Conservation (phyloP, 306 rosid species). For the Medicago lupulina region DNA sequence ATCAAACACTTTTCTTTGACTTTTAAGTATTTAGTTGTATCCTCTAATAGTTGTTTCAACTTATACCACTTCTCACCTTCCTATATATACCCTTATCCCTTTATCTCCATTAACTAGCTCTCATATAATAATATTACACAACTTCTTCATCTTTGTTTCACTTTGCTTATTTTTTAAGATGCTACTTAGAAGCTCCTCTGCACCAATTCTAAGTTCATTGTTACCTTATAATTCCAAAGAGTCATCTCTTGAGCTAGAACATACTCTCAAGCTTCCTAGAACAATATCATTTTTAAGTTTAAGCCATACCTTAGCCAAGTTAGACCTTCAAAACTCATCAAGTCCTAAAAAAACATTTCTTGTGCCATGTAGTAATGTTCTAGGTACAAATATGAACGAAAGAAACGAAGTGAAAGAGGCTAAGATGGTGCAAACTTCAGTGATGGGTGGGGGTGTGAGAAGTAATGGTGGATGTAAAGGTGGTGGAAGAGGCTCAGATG, state of each 20-base stretch:
- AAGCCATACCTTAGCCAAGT: slow-evolving; percentile 37
- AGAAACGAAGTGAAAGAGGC: slow-evolving; percentile 40
- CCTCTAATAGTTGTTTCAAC: not conserved
- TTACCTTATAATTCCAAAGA: slow-evolving; percentile 47
- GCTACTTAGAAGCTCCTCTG: slow-evolving; percentile 71
- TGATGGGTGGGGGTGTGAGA: slow-evolving; percentile 56
- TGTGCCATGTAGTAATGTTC: slow-evolving; percentile 27
- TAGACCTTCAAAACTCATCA: slow-evolving; percentile 43
- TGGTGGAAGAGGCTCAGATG: slow-evolving; percentile 45
- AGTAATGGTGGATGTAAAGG: slow-evolving; percentile 53
- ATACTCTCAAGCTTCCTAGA: slow-evolving; percentile 50
- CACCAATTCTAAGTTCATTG: slow-evolving; percentile 70
- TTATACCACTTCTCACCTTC: slow-evolving; percentile 24
- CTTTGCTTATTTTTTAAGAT: slow-evolving; percentile 42
- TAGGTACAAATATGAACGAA: slow-evolving; percentile 36
- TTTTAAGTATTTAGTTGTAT: slow-evolving; percentile 28
- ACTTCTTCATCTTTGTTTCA: not conserved
- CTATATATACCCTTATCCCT: not conserved
- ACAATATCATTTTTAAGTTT: slow-evolving; percentile 52
- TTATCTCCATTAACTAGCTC: slow-evolving; percentile 21
- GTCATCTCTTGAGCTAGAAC: slow-evolving; percentile 51
- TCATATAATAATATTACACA: not conserved
- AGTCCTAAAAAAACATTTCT: slow-evolving; percentile 42
- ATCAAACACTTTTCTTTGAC: slow-evolving; percentile 37
- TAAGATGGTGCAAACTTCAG: slow-evolving; percentile 49